Conservation (phyloP, 495 filamentous ascomycete species). For the Hyaloscypha variabilis region DNA sequence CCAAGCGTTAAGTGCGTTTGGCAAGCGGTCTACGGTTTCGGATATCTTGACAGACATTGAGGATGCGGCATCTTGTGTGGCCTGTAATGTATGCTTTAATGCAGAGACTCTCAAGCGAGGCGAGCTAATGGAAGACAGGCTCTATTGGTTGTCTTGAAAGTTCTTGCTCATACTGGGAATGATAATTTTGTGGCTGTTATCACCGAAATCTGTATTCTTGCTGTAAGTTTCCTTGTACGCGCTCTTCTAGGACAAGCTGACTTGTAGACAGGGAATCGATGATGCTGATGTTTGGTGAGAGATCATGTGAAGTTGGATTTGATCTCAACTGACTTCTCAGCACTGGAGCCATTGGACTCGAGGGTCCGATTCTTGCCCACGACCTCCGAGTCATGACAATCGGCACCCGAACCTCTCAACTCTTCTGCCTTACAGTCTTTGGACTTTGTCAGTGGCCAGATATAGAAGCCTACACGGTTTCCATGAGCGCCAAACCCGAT, state of each 20-base stretch:
- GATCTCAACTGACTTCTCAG: slow-evolving; percentile 20
- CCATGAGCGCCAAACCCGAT: slow-evolving; percentile 46
- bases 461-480: slow-evolving; percentile 43
- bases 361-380: slow-evolving; percentile 53
- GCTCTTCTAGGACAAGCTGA: background rate
- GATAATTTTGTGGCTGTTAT: slow-evolving; percentile 41
- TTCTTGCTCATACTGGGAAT: slow-evolving; percentile 45
- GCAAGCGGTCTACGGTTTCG: slow-evolving; percentile 24
- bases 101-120: slow-evolving; percentile 12
- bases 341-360: slow-evolving; percentile 44
- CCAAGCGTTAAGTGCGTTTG: background rate
- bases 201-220: slow-evolving; percentile 48
- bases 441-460: slow-evolving; percentile 52
- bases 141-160: slow-evolving; percentile 48
- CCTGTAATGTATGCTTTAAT: slow-evolving; percentile 45
- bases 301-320: background rate
- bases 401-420: slow-evolving; percentile 48
- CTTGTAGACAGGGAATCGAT: slow-evolving; percentile 33
- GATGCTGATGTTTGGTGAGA: slow-evolving; percentile 49
- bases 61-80: slow-evolving; percentile 46
- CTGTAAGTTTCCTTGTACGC: slow-evolving; percentile 35
- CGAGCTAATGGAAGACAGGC: slow-evolving; percentile 31
- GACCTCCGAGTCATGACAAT: slow-evolving; percentile 46
- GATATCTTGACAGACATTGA: slow-evolving; percentile 43
- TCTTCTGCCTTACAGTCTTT: slow-evolving; percentile 50